These are phyloP conservation scores for Tuber indicum DNA, from an alignment of 495 filamentous ascomycete genomes.

Conservation along the genomic window DNA sequence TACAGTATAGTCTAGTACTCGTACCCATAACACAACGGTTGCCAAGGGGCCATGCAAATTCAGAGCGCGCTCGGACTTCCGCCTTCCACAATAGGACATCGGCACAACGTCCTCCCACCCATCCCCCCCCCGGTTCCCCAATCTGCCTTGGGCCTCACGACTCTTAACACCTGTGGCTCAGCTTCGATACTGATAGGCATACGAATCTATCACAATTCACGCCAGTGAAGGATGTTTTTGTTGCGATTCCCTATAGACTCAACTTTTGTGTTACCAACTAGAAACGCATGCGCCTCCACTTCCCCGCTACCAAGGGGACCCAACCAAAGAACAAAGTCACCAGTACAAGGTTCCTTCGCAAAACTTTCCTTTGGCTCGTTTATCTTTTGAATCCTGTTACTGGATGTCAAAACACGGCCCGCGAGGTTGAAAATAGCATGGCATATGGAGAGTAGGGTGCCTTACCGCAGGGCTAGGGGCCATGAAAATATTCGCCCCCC, in stretches of 20 bases:
- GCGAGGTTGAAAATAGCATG: not conserved
- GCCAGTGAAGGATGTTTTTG: not conserved
- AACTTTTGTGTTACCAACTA: not conserved
- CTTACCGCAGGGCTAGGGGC: not conserved
- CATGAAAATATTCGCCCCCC: not conserved
- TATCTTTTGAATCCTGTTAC: not conserved
- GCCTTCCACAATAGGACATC: not conserved
- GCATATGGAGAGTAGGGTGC: not conserved
- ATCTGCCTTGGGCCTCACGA: not conserved
- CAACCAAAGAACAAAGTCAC: not conserved
- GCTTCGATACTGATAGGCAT: not conserved
- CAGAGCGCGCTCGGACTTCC: not conserved
- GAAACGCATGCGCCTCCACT: slow-evolving; percentile 2
- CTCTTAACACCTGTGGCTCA: not conserved
- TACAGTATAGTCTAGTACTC: not conserved
- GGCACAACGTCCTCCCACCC: not conserved
- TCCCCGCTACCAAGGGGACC: not conserved
- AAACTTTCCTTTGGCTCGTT: not conserved
- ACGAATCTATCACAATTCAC: not conserved
- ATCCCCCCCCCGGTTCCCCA: not conserved
- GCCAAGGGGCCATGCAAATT: not conserved
- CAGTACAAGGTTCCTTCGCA: not conserved
- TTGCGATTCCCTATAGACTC: not conserved
- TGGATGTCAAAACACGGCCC: not conserved
- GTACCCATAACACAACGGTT: not conserved